Base-by-base conservation (phyloP, 345 rosid genomes). In the Microthlaspi erraticum region DNA sequence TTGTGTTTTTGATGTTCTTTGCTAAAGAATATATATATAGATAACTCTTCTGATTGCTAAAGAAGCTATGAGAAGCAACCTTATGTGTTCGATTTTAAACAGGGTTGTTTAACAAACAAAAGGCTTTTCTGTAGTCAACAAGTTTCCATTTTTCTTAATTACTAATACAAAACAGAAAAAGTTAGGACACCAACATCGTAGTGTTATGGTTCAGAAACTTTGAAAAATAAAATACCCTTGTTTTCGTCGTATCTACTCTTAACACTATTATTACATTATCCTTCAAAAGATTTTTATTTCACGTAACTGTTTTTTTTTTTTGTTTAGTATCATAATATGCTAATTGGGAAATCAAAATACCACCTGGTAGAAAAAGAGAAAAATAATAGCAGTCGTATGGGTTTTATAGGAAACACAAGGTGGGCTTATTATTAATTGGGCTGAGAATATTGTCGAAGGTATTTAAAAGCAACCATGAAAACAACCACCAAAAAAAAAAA, bases 61-160 rank as follows among this genome's bases (percentile, higher is more conserved):
- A 46, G 71, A 75, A 46, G 34, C 17, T 54, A 62, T 11, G 65
- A 63, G 70, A 75, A 69, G 79, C 74, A 75, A 75, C 66, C 75
- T 62, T 29, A 32, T 39, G 75, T 76, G 73, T 60, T 42, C 31
- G 49, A 60, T 66, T 67, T 60, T 7, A 38, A 68, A 18, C 51
- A 5, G 51, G 79, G 75, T 76, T 69, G 79, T 64, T 76, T 39
- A 70, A 70, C 79, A 64, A 76, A 70, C 79, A 38, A 6, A 50
- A 20, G 20, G 20, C 34, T 38, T 46, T 17, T 56, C 42, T 23
- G 10, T 26, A 63, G 78, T 74, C 78, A 68, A 54, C 66, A 54
- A 61, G 44, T 75, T 55, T 31, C 55, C 29, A 33, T 0, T 17
- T 41, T 38, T 50, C 6, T 16, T 1, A 2, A 49, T 16, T 17